Conservation (phyloP, 1,139 yeast species). For the Magnusiomyces paraingens region DNA sequence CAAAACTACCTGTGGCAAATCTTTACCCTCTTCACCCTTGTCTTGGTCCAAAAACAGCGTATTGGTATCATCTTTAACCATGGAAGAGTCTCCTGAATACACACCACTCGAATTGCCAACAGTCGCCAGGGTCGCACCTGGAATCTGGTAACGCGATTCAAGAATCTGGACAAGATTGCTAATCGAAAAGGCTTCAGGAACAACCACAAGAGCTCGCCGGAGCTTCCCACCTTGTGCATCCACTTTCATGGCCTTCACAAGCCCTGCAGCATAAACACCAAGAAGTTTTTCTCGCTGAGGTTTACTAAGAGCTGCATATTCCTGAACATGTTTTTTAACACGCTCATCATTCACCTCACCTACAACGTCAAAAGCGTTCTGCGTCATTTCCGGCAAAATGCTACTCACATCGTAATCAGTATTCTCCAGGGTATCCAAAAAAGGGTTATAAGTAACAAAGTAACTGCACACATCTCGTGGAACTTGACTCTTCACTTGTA, state of each 20-base stretch:
- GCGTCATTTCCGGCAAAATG: constrained; percentile 7
- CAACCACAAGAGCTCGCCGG: constrained; percentile 9
- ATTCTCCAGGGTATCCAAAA: constrained; percentile 8
- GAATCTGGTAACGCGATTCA: constrained; percentile 2
- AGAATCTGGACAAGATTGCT: constrained; percentile 5
- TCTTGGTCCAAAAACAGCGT: constrained; percentile 6
- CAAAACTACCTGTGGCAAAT: constrained; percentile 8
- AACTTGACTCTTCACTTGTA: constrained; percentile 2
- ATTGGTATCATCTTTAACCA: constrained; percentile 3
- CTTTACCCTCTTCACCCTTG: neutral
- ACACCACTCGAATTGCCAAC: constrained; percentile 5
- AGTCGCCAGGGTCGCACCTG: constrained; percentile 1
- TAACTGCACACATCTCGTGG: constrained; percentile 12
- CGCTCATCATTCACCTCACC: neutral
- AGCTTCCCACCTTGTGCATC: neutral
- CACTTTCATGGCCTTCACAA: constrained; percentile 8
- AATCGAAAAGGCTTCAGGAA: constrained; percentile 14
- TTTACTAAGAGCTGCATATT: neutral
- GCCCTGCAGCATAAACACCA: constrained; percentile 7
- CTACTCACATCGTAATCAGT: constrained; percentile 5
- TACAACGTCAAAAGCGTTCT: constrained; percentile 4
- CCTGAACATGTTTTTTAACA: neutral
- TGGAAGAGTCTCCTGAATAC: neutral
- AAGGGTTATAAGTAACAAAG: constrained; percentile 15
- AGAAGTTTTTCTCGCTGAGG: neutral